These are phyloP conservation scores for Parmelia sp. DNA, from an alignment of 495 filamentous ascomycete species.

Conservation along the genomic window DNA sequence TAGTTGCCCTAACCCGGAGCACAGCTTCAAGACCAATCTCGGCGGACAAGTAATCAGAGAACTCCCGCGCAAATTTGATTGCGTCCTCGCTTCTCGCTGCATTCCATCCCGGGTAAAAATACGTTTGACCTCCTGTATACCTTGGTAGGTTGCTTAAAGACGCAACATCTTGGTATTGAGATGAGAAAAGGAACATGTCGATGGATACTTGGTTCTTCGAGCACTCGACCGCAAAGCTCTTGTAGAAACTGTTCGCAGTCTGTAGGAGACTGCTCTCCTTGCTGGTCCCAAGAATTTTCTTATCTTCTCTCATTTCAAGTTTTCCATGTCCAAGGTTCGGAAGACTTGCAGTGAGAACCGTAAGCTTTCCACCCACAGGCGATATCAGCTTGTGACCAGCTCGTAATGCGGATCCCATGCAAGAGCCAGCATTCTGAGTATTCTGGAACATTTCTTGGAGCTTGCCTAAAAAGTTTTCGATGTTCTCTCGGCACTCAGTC, in stretches of 20 bases:
- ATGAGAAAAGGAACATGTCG: conserved; percentile 98
- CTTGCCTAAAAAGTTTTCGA: conserved; percentile 85
- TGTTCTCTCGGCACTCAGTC: conserved; percentile 79
- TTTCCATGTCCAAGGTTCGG: conserved; percentile 90
- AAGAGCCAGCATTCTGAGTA: conserved; percentile 76
- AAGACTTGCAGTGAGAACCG: conserved; percentile 78
- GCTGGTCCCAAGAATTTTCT: conserved; percentile 88
- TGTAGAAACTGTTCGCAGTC: conserved; percentile 93
- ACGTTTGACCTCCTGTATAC: conserved; percentile 96
- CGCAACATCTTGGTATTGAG: conserved; percentile 94
- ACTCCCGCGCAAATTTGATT: conserved; percentile 94
- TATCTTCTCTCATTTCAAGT: conserved; percentile 91
- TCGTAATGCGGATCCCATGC: conserved; percentile 87
- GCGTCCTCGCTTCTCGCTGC: conserved; percentile 88
- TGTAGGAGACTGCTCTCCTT: conserved; percentile 85
- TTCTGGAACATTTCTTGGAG: conserved; percentile 95
- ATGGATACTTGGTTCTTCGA: conserved; percentile 98
- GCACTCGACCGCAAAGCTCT: conserved; percentile 97
- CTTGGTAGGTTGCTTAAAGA: conserved; percentile 88
- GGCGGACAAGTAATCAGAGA: conserved; percentile 89
- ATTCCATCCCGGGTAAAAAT: conserved; percentile 98
- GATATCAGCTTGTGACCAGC: conserved; percentile 94
- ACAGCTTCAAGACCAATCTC: conserved; percentile 97
- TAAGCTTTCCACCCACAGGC: conserved; percentile 87
- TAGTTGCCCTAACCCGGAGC: conserved; percentile 89